Evolutionary conservation across 371 early-diverging fungal species (phyloP).

Genomic region (Polyrhizophydium stewartii): DNA sequence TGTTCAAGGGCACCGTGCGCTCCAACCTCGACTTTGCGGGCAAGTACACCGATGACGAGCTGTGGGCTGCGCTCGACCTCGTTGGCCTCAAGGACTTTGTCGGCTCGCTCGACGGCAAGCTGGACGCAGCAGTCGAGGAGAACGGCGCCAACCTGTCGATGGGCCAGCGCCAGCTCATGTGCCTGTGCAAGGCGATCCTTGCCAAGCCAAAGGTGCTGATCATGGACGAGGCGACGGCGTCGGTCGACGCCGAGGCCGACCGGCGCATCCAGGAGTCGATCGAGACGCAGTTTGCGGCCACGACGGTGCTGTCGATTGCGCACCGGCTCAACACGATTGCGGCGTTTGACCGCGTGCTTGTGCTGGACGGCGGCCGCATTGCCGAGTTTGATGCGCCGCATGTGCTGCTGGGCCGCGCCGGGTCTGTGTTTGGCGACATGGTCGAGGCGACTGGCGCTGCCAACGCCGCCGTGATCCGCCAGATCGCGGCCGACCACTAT

Average conservation of each 20-base stretch:
- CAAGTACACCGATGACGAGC: constrained; percentile 24
- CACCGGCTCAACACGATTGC: constrained; percentile 60
- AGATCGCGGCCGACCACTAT: neutral
- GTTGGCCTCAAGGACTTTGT: constrained; percentile 30
- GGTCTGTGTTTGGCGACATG: constrained; percentile 26
- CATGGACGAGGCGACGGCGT: constrained; percentile 39
- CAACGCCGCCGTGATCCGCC: constrained; percentile 14
- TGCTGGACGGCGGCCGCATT: constrained; percentile 23
- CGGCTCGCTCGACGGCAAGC: constrained; percentile 7
- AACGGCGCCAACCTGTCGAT: constrained; percentile 44
- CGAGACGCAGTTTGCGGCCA: constrained; percentile 50
- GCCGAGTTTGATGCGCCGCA: constrained; percentile 31
- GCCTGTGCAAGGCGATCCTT: constrained; percentile 36
- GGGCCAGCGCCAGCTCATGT: constrained; percentile 50
- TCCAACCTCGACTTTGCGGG: constrained; percentile 31
- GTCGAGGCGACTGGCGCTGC: constrained; percentile 29
- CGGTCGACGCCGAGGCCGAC: constrained; percentile 36
- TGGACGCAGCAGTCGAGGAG: constrained; percentile 8
- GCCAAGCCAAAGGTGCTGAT: constrained; percentile 38
- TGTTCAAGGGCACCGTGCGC: constrained; percentile 39
- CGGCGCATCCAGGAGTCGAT: constrained; percentile 9
- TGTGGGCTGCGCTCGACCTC: constrained; percentile 36
- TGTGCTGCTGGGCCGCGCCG: constrained; percentile 14
- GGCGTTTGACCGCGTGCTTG: constrained; percentile 22
- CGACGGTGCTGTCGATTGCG: constrained; percentile 50